A percentile compares a stretch with the other conserved stretches of the same genome.
These are phyloP conservation scores for Colletotrichum chlorophyti DNA, from an alignment of 2,329 filamentous ascomycete genomes.

Conservation along the genomic window DNA sequence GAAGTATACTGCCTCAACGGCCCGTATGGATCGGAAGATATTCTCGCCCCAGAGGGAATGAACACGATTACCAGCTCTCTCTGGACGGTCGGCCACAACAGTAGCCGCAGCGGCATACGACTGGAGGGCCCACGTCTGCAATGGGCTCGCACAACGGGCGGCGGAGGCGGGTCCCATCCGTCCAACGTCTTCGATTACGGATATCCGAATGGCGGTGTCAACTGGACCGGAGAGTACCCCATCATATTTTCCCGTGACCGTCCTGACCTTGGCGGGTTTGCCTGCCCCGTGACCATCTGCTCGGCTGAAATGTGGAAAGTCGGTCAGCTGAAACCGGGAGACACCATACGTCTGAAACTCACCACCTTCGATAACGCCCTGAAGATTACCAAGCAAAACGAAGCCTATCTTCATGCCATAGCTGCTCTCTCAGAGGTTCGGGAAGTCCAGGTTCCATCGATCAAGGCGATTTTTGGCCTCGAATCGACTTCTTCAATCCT, in stretches of 20 bases:
- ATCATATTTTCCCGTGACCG: conserved; percentile 42
- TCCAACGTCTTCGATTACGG: conserved; percentile 66
- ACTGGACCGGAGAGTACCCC: conserved; percentile 42
- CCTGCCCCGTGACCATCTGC: conserved; percentile 37
- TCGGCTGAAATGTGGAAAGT: conserved; percentile 44
- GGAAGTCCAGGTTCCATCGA: neutral
- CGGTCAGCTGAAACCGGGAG: conserved; percentile 41
- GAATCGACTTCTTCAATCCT: conserved; percentile 14
- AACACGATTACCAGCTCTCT: conserved; percentile 62
- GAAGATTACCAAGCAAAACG: neutral
- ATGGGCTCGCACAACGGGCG: conserved; percentile 66
- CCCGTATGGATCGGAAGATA: conserved; percentile 39
- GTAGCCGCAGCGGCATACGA: conserved; percentile 65
- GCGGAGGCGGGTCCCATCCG: conserved; percentile 69
- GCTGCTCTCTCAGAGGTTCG: neutral
- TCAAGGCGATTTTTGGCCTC: neutral
- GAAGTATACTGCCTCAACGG: conserved; percentile 38
- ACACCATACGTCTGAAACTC: conserved; percentile 7
- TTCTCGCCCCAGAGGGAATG: conserved; percentile 52
- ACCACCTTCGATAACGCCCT: conserved; percentile 5
- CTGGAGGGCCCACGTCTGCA: conserved; percentile 63
- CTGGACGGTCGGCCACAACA: conserved; percentile 69
- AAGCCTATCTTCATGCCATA: neutral
- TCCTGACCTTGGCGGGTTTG: conserved; percentile 40
- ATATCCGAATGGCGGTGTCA: conserved; percentile 51